A percentile compares a stretch with the other conserved stretches of the same genome.
Evolutionary conservation across 345 rosid genomes (phyloP).

Genomic region (Arabis hirsuta): DNA sequence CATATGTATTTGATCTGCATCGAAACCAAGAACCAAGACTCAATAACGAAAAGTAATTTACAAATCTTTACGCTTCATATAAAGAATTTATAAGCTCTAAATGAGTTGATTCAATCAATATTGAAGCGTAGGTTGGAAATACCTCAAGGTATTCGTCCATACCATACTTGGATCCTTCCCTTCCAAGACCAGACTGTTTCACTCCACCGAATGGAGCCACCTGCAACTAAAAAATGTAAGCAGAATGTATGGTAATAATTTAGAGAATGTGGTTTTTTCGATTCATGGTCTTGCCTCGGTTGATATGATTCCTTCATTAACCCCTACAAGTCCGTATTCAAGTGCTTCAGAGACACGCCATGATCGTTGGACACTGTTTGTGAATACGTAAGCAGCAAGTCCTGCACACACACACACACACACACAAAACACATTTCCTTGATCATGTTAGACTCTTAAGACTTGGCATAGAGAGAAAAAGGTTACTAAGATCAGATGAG

Average conservation of each 20-base stretch:
- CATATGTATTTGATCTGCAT: slow-evolving; percentile 80
- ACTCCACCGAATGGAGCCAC: slow-evolving; percentile 99
- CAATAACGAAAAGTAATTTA: slow-evolving; percentile 7
- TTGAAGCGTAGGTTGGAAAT: slow-evolving; percentile 24
- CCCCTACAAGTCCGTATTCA: slow-evolving; percentile 88
- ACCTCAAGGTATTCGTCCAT: slow-evolving; percentile 94
- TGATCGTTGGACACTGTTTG: slow-evolving; percentile 78
- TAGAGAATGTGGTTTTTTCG: slow-evolving; percentile 14
- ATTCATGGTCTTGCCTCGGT: slow-evolving; percentile 66
- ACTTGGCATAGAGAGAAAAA: neutral
- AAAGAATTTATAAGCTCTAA: slow-evolving; percentile 17
- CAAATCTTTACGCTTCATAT: neutral
- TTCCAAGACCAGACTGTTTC: slow-evolving; percentile 94
- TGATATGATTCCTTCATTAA: slow-evolving; percentile 92
- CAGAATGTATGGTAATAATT: neutral
- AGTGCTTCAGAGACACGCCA: slow-evolving; percentile 97
- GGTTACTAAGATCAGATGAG: slow-evolving; percentile 11
- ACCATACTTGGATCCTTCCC: slow-evolving; percentile 98
- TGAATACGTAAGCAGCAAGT: slow-evolving; percentile 92
- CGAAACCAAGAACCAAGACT: slow-evolving; percentile 19
- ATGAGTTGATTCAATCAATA: neutral
- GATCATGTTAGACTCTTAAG: slow-evolving; percentile 9
- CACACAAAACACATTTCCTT: neutral
- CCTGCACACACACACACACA: slow-evolving; percentile 55
- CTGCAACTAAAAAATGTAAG: slow-evolving; percentile 47